phyloP scores from a whole-genome alignment of 1,284 basidiomycete species.

The Puccinia novopanici region DNA sequence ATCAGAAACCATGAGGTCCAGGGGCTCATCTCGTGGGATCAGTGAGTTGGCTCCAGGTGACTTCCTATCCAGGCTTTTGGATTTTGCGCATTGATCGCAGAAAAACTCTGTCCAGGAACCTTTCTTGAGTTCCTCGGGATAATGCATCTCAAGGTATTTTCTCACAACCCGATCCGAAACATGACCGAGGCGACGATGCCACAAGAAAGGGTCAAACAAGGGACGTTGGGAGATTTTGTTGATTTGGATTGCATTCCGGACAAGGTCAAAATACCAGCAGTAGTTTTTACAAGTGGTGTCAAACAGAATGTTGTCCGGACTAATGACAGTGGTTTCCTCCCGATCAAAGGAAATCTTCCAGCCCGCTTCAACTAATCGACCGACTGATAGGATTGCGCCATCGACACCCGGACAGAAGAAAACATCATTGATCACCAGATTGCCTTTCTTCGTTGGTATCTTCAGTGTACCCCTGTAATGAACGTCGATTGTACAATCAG shows the following conservation, averaged over 20 bases:
- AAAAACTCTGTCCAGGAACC: neutral
- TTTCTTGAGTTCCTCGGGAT: neutral
- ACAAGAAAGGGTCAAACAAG: neutral
- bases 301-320: neutral
- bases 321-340: no score
- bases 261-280: neutral
- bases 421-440: no score
- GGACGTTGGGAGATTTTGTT: constrained; percentile 15
- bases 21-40: neutral
- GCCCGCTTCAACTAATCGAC: no score
- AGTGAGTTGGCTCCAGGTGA: neutral
- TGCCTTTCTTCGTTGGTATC: no score
- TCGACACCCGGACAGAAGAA: no score
- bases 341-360: no score
- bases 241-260: neutral
- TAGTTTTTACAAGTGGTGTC: neutral
- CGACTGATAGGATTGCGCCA: no score
- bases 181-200: constrained; percentile 12
- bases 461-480: no score
- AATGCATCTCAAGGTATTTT: neutral
- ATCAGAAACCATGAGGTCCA: constrained; percentile 1
- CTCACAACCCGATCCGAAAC: neutral
- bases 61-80: neutral
- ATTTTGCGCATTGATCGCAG: neutral
- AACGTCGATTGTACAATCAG: no score